Evolutionary conservation across 805 yeast species (phyloP), one percentile per base, ranked within the genome.

Genomic region (Saccharomyces mikatae): DNA sequence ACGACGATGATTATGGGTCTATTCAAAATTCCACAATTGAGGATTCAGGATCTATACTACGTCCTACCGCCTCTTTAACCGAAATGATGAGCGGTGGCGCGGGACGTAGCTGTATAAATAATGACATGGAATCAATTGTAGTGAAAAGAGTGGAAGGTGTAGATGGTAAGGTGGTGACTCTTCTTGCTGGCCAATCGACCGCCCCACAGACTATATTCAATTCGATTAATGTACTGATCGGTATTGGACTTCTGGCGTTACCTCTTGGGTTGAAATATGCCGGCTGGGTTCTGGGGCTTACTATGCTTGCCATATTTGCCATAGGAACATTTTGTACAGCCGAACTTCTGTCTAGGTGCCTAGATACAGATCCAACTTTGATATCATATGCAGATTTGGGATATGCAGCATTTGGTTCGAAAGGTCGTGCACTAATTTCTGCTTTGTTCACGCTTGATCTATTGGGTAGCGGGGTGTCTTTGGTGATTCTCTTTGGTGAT

Each of bases 311-410:
- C 1, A 56, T 77, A 2, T 82, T 91, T 66, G 94, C 94, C 1
- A 50, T 74, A 11, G 71, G 83, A 29, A 89, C 96, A 2, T 84
- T 79, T 60, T 83, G 89, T 76, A 84, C 94, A 1, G 96, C 96
- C 8, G 77, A 77, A 5, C 72, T 89, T 51, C 74, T 90, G 55
- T 84, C 92, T 13, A 77, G 79, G 56, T 83, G 96, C 59, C 78
- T 89, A 78, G 89, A 85, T 58, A 84, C 89, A 0, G 94, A 89
- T 71, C 84, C 80, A 14, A 84, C 94, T 0, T 71, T 89, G 52
- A 83, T 86, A 76, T 87, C 96, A 0, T 90, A 89, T 68, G 95
- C 96, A 0, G 97, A 90, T 71, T 75, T 90, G 50, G 96, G 95
- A 3, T 84, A 81, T 62, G 87, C 89, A n/a, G 87, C 91, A 0